A percentile compares a stretch with the other conserved stretches of the same genome.
Conservation (phyloP, 768 basidiomycete genomes). For the Kwoniella heveanensis region DNA sequence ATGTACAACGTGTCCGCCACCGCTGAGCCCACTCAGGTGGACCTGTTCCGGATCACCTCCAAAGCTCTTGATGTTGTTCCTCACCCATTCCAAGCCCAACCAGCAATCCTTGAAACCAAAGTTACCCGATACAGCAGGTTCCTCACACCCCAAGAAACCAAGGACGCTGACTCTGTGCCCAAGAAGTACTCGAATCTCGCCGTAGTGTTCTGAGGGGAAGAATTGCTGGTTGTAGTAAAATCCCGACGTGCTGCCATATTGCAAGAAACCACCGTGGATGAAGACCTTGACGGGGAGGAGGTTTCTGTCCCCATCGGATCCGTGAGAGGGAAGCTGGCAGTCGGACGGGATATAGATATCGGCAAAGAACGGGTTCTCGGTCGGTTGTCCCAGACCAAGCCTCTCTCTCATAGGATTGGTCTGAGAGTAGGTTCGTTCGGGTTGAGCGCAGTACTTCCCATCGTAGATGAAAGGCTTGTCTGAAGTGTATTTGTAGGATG, state of each 20-base stretch:
- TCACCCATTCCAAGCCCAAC: slow-evolving; percentile 73
- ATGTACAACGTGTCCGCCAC: slow-evolving; percentile 73
- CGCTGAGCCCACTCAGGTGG: slow-evolving; percentile 71
- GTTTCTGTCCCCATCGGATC: slow-evolving; percentile 15
- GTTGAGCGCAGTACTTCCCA: slow-evolving; percentile 60
- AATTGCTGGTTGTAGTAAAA: slow-evolving; percentile 68
- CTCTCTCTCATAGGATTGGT: slow-evolving; percentile 63
- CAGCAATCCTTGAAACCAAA: slow-evolving; percentile 85
- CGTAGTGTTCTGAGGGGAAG: slow-evolving; percentile 65
- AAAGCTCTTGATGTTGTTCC: slow-evolving; percentile 67
- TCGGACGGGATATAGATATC: slow-evolving; percentile 59
- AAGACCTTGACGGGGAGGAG: slow-evolving; percentile 70
- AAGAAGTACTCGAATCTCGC: slow-evolving; percentile 71
- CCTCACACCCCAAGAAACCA: slow-evolving; percentile 71
- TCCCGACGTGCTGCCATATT: slow-evolving; percentile 74
- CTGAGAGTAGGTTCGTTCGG: slow-evolving; percentile 58
- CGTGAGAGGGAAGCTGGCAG: slow-evolving; percentile 35
- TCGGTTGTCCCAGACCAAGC: slow-evolving; percentile 68
- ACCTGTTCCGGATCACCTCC: slow-evolving; percentile 69
- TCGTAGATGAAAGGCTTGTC: slow-evolving; percentile 67
- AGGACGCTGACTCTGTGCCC: slow-evolving; percentile 76
- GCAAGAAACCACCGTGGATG: slow-evolving; percentile 78
- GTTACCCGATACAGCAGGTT: slow-evolving; percentile 68
- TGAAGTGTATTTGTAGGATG: slow-evolving; percentile 62
- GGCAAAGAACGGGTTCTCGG: slow-evolving; percentile 74